Percentiles rank a stretch among this genome's conserved stretches.
phyloP scores from a whole-genome alignment of 345 rosid species.

The Linum trigynum region DNA sequence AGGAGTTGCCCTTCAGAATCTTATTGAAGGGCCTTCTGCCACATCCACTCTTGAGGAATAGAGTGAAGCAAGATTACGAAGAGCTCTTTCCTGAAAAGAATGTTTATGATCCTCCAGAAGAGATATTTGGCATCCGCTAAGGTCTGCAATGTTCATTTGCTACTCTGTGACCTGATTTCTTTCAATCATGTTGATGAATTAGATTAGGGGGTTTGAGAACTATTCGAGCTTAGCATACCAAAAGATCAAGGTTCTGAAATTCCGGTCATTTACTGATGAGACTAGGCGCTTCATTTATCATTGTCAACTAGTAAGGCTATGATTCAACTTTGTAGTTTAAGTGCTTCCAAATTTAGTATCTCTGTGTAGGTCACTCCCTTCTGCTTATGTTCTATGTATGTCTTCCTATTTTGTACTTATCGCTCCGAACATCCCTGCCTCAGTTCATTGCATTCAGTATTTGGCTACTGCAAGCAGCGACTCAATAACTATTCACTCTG shows the following conservation, averaged over 20 bases:
- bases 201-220: not conserved
- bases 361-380: not conserved
- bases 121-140: conserved; percentile 67
- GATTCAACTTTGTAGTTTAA: not conserved
- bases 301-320: not conserved
- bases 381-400: not conserved
- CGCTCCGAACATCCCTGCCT: not conserved
- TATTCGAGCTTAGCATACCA: not conserved
- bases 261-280: not conserved
- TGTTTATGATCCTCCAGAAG: conserved; percentile 87
- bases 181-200: not conserved
- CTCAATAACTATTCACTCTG: too few species aligned
- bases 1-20: conserved; percentile 83
- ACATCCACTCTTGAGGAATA: conserved; percentile 78
- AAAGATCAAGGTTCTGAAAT: too few species aligned
- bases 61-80: conserved; percentile 87
- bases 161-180: not conserved
- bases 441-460: too few species aligned
- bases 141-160: conserved; percentile 15
- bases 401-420: not conserved
- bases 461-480: too few species aligned
- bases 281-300: not conserved
- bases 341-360: not conserved
- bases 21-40: conserved; percentile 82
- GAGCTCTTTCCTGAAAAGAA: conserved; percentile 83